Base-by-base conservation (phyloP, 208 protist species). In the Trypanosoma mega region DNA sequence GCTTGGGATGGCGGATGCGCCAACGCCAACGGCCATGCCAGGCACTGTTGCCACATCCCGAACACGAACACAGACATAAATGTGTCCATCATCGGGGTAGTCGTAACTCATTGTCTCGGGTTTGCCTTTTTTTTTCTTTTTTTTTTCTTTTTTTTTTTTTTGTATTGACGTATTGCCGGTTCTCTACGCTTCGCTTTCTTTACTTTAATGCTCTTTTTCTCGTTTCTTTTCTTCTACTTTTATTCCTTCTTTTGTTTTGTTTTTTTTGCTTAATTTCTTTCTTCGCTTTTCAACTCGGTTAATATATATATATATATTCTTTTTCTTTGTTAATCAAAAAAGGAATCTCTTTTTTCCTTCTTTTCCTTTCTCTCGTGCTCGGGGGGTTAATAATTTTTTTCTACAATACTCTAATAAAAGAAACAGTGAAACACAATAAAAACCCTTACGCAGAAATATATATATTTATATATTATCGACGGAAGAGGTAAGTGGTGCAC, bases 51-150 rank as follows among this genome's bases (percentile, higher is more conserved):
- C 74, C 14, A 85, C 75, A 61, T 83, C 63, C 3, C 84, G 79
- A 12, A 91, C 69, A 26, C 84, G 84, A 49, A 91, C 76, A 51
- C 84, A 91, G 31, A 91, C 84, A 63, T 76, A 74, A 39, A 91
- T 91, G 63, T 87, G 80, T 8, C 84, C 84, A 45, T 91, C 80
- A 53, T 91, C 84, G 5, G 74, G 65, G 65, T 83, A 84, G 2
- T 56, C 71, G 34, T 31, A 45, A 49, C 44, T 45, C 45, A 63
- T 61, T 33, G 12, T 11, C 34, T 27, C 31, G 26, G 60, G 21
- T 49, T 18, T 60, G 31, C 0, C 29, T 76, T 23, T 30, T 60
- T 61, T 14, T 71, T 41, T 71, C 45, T 64, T 37, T 66, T 55
- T 55, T 41, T 37, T 2, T 41, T 23, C 16, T 23, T 41, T 23